Evolutionary conservation across 2,329 filamentous ascomycete species (phyloP).

Genomic region (Celoporthe dispersa): DNA sequence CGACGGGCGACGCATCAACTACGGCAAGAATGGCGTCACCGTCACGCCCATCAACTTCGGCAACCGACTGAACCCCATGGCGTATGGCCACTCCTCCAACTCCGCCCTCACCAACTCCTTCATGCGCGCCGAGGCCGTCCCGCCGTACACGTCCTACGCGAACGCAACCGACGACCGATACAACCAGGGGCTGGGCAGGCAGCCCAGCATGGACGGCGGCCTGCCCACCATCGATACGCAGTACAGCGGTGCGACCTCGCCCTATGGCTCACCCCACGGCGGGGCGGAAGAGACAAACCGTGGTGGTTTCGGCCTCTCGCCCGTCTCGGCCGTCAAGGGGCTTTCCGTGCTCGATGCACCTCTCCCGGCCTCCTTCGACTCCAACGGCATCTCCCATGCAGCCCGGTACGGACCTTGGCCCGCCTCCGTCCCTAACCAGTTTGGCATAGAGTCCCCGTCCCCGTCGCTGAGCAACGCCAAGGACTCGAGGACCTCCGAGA

Average conservation of each 20-base stretch:
- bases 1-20: conserved; percentile 90
- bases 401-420: conserved; percentile 89
- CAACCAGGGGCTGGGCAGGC: conserved; percentile 49
- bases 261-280: conserved; percentile 84
- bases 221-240: conserved; percentile 64
- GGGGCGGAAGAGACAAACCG: conserved; percentile 57
- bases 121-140: conserved; percentile 61
- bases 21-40: conserved; percentile 70
- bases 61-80: conserved; percentile 68
- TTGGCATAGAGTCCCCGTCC: conserved; percentile 84
- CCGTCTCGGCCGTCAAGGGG: conserved; percentile 67
- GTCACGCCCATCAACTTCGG: conserved; percentile 64
- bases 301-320: conserved; percentile 77
- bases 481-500: conserved; percentile 64
- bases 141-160: conserved; percentile 54
- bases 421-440: conserved; percentile 89
- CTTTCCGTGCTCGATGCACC: conserved; percentile 94
- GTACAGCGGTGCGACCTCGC: conserved; percentile 58
- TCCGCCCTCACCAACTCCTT: conserved; percentile 76
- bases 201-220: conserved; percentile 58
- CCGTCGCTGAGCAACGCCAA: conserved; percentile 69
- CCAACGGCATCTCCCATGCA: conserved; percentile 90
- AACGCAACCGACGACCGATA: conserved; percentile 50
- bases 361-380: conserved; percentile 93
- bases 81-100: conserved; percentile 67